phyloP scores from a whole-genome alignment of 2,329 filamentous ascomycete genomes.

The Aspergillus felis region DNA sequence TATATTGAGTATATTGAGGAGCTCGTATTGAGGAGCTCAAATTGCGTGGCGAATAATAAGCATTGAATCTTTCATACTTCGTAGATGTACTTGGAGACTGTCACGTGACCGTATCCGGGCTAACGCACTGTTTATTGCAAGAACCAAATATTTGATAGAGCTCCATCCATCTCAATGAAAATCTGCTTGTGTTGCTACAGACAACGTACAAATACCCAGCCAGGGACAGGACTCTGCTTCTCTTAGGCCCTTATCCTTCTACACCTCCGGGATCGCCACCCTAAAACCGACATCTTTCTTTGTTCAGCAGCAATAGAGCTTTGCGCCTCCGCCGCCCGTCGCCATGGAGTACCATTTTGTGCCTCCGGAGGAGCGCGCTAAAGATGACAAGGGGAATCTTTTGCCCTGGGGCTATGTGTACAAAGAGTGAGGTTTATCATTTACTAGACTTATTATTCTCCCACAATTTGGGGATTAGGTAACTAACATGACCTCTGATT shows the following conservation, averaged over 20 bases:
- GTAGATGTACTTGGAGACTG: not conserved
- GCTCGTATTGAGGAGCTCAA: not conserved
- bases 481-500: slow-evolving; percentile 19
- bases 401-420: slow-evolving; percentile 63
- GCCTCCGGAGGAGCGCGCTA: slow-evolving; percentile 58
- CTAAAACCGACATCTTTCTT: not conserved
- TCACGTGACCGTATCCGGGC: slow-evolving; percentile 22
- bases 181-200: not conserved
- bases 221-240: not conserved
- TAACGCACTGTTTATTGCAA: slow-evolving; percentile 21
- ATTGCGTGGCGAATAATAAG: not conserved
- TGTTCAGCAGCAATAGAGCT: not conserved
- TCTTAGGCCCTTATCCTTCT: not conserved
- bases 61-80: not conserved
- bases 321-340: not conserved
- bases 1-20: not conserved
- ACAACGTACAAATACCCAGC: not conserved
- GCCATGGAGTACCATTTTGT: slow-evolving; percentile 64
- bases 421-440: slow-evolving; percentile 50
- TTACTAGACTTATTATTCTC: not conserved
- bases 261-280: too few relatives aligned
- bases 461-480: slow-evolving; percentile 3
- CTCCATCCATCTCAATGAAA: not conserved
- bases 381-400: slow-evolving; percentile 55
- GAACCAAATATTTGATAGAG: slow-evolving; percentile 17